Conservation (phyloP, 345 rosid genomes). For the Brassica rapa region DNA sequence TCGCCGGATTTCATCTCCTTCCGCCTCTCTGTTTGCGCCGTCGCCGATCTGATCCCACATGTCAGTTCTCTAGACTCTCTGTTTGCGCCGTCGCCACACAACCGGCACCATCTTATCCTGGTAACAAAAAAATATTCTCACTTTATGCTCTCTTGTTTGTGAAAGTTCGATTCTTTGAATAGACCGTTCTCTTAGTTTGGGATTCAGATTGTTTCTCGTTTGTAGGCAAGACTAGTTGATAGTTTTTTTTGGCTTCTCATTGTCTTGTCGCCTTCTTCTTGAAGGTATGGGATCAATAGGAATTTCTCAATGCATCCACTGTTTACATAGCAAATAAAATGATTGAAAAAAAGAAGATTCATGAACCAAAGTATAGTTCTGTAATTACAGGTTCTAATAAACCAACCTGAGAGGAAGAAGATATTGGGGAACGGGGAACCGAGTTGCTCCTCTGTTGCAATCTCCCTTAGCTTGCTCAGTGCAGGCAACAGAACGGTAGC, state of each 20-base stretch:
- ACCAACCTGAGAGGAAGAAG: conserved; percentile 28
- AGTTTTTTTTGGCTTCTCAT: not conserved
- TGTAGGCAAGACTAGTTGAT: too few species aligned
- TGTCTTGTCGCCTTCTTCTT: conserved; percentile 13
- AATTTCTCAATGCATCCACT: conserved; percentile 38
- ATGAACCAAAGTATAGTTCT: not conserved
- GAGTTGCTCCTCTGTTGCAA: conserved; percentile 39
- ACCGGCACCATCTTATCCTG: too few species aligned
- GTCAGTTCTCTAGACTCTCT: too few species aligned
- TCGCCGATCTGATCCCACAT: too few species aligned
- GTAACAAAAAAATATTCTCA: too few species aligned
- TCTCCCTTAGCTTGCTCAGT: conserved; percentile 54
- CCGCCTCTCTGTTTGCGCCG: too few species aligned
- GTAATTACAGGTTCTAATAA: conserved; percentile 8
- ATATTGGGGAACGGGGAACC: conserved; percentile 25
- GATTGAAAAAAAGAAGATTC: conserved; percentile 3
- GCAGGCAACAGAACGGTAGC: not conserved
- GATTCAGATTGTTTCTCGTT: too few species aligned
- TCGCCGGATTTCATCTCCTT: too few species aligned
- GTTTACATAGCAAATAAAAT: conserved; percentile 23
- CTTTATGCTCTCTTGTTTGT: too few species aligned
- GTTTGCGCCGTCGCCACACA: too few species aligned
- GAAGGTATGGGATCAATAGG: conserved; percentile 26
- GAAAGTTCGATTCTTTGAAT: too few species aligned
- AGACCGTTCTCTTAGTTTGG: too few species aligned